phyloP scores from a whole-genome alignment of 495 filamentous ascomycete genomes.

The Rusavskia elegans region DNA sequence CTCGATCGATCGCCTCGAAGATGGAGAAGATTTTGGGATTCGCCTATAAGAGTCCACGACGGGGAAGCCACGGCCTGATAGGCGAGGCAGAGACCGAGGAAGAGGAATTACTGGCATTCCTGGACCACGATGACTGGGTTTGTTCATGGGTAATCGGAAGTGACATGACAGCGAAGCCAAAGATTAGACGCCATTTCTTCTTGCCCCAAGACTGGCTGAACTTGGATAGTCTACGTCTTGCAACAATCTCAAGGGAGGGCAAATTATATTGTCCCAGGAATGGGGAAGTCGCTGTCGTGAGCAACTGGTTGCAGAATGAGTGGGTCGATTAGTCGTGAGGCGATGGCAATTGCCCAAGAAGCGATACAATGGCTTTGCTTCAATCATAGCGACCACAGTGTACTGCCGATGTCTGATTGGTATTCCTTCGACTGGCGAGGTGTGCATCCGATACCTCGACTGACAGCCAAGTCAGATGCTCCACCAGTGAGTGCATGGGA shows the following conservation, averaged over 20 bases:
- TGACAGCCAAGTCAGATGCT: too few relatives aligned
- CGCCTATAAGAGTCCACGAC: background rate
- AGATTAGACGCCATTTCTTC: slow-evolving; percentile 9
- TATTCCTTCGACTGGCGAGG: too few relatives aligned
- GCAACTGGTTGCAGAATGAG: background rate
- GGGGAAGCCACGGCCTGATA: background rate
- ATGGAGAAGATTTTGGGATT: slow-evolving; percentile 5
- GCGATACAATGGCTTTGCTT: too few relatives aligned
- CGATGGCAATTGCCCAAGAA: too few relatives aligned
- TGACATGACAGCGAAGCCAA: background rate
- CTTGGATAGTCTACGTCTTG: slow-evolving; percentile 5
- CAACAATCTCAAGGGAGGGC: slow-evolving; percentile 4
- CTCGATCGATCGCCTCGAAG: background rate
- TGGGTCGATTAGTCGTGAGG: background rate
- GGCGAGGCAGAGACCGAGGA: background rate
- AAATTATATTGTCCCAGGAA: slow-evolving; percentile 5
- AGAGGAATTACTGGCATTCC: slow-evolving; percentile 5
- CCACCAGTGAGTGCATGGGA: too few relatives aligned
- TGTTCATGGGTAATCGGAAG: slow-evolving; percentile 2
- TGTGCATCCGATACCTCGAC: too few relatives aligned
- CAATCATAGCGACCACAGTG: too few relatives aligned
- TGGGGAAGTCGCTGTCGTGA: slow-evolving; percentile 6
- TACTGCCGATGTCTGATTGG: too few relatives aligned
- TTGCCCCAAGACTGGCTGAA: slow-evolving; percentile 11
- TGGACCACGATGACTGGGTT: slow-evolving; percentile 10